A percentile compares a stretch with the other conserved stretches of the same genome.
phyloP scores from a whole-genome alignment of 768 basidiomycete genomes.

The Serendipita sp. region DNA sequence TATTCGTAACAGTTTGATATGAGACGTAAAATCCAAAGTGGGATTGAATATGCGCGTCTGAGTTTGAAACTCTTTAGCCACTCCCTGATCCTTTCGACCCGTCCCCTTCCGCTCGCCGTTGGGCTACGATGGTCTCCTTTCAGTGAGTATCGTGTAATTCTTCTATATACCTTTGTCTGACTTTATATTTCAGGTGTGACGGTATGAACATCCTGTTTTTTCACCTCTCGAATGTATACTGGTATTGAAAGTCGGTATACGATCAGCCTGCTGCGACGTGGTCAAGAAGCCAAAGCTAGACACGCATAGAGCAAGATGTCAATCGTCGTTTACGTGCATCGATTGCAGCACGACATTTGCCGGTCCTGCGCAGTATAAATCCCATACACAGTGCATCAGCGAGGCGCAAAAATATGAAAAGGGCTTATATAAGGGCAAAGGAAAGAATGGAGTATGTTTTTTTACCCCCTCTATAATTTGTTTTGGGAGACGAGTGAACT shows the following conservation, averaged over 20 bases:
- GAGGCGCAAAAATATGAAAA: slow-evolving; percentile 94
- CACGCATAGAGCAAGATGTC: slow-evolving; percentile 37
- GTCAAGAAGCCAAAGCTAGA: slow-evolving; percentile 92
- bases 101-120: neutral
- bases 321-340: slow-evolving; percentile 60
- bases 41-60: neutral
- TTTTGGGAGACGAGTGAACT: slow-evolving; percentile 13
- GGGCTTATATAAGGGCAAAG: slow-evolving; percentile 64
- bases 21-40: neutral
- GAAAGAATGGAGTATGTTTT: slow-evolving; percentile 21
- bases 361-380: slow-evolving; percentile 58
- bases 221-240: neutral
- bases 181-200: slow-evolving; percentile 42
- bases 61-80: neutral
- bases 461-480: slow-evolving; percentile 5
- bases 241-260: neutral
- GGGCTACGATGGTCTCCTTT: slow-evolving; percentile 47
- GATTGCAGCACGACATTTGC: slow-evolving; percentile 81
- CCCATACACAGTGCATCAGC: slow-evolving; percentile 68
- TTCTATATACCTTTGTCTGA: neutral
- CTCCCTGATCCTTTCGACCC: neutral
- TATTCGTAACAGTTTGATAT: neutral
- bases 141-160: slow-evolving; percentile 31
- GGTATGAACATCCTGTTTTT: slow-evolving; percentile 21
- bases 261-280: slow-evolving; percentile 60